These are phyloP conservation scores for Kandelia obovata DNA, from an alignment of 345 rosid genomes.

Conservation along the genomic window DNA sequence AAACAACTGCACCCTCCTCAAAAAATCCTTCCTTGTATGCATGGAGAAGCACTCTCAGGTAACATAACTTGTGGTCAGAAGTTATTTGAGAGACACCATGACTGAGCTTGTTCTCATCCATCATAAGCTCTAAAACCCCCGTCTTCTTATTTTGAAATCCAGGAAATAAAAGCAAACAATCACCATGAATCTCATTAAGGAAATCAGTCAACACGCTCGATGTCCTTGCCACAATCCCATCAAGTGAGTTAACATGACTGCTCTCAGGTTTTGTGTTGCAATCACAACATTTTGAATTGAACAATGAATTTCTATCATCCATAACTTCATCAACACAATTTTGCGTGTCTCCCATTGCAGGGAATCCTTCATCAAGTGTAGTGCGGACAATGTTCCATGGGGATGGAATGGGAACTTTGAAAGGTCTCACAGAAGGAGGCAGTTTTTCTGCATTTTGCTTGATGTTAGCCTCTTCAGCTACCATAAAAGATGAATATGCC, in stretches of 20 bases:
- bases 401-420: conserved; percentile 58
- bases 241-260: conserved; percentile 26
- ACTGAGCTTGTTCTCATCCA: conserved; percentile 29
- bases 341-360: conserved; percentile 15
- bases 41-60: conserved; percentile 69
- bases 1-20: conserved; percentile 79
- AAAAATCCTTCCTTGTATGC: conserved; percentile 70
- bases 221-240: conserved; percentile 62
- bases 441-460: conserved; percentile 40
- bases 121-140: conserved; percentile 29
- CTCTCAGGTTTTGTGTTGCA: conserved; percentile 12
- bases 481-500: conserved; percentile 55
- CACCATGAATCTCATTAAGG: conserved; percentile 39
- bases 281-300: conserved; percentile 10
- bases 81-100: conserved; percentile 27
- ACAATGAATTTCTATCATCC: conserved; percentile 11
- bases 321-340: conserved; percentile 21
- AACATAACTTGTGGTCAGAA: conserved; percentile 45
- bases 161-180: conserved; percentile 44
- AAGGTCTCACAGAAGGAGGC: conserved; percentile 59
- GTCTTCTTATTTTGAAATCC: conserved; percentile 23
- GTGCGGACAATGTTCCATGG: conserved; percentile 59
- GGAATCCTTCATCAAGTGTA: conserved; percentile 27
- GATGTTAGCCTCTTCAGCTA: conserved; percentile 45
- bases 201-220: conserved; percentile 35